These are phyloP conservation scores for Malassezia furfur DNA, from an alignment of 1,284 basidiomycete species.

Conservation along the genomic window DNA sequence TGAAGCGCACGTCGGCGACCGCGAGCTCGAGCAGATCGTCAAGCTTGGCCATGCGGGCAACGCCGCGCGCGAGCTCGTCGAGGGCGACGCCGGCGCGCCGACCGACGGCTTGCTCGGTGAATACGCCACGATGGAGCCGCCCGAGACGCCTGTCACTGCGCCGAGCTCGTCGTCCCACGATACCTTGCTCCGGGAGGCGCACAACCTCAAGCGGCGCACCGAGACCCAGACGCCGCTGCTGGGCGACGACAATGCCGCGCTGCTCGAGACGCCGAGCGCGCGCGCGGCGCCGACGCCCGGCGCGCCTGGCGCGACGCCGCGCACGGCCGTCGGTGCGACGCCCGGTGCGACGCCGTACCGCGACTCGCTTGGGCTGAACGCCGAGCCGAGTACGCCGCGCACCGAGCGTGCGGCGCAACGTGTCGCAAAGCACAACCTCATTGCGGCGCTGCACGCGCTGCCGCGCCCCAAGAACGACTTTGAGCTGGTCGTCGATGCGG, in stretches of 20 bases:
- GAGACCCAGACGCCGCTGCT: slow-evolving; percentile 85
- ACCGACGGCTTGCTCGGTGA: slow-evolving; percentile 78
- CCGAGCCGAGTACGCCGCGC: slow-evolving; percentile 29
- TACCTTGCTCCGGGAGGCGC: slow-evolving; percentile 73
- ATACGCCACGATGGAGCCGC: slow-evolving; percentile 78
- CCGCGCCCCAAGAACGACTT: slow-evolving; percentile 97
- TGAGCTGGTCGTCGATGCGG: slow-evolving; percentile 81
- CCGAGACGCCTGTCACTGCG: slow-evolving; percentile 80
- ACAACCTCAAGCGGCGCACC: slow-evolving; percentile 86
- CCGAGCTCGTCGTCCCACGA: slow-evolving; percentile 14
- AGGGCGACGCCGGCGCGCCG: slow-evolving; percentile 52
- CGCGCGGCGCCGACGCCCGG: slow-evolving; percentile 5
- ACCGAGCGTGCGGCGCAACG: slow-evolving; percentile 21
- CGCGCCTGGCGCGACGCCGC: slow-evolving; percentile 54
- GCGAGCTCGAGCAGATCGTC: slow-evolving; percentile 92
- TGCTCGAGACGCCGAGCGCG: slow-evolving; percentile 57
- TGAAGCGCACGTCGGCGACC: slow-evolving; percentile 84
- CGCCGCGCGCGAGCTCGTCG: slow-evolving; percentile 71
- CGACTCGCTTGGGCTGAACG: slow-evolving; percentile 80
- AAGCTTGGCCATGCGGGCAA: slow-evolving; percentile 93
- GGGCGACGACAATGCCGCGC: slow-evolving; percentile 88
- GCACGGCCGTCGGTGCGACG: slow-evolving; percentile 8
- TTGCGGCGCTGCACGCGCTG: slow-evolving; percentile 70
- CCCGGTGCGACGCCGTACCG: slow-evolving; percentile 75
- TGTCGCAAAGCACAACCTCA: slow-evolving; percentile 53